Evolutionary conservation across 106 monocot genomes (phyloP), one percentile per base, ranked within the genome.

Genomic region (Vanilla planifolia): DNA sequence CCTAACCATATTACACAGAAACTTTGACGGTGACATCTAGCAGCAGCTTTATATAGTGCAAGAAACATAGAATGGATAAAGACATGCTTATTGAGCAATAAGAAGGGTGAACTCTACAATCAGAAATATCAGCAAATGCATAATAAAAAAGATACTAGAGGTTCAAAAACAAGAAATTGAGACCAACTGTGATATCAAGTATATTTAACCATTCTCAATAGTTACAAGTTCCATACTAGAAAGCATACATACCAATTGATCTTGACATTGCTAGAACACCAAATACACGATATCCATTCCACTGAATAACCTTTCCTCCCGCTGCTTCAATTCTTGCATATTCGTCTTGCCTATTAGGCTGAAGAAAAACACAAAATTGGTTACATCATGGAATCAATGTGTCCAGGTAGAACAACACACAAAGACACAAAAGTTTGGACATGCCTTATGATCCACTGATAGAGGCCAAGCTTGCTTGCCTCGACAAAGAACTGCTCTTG

Each of bases 201-300:
- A 50, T n/a, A 26, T 50, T 50, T 22, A 50, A 30, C n/a, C 32
- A 29, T 15, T 29, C 25, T 26, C 6, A 27, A 51, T 10, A 14
- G 10, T 3, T 33, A 19, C 32, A 33, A n/a, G 4, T 5, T 13
- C 33, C 28, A 0, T 21, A 2, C 35, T 13, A 35, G 19, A 57
- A 35, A 34, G 4, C 21, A 63, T 26, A 71, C 75, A 67, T 78
- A 93, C 92, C 92, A 70, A 93, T 84, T 48, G 92, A 75, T 48
- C 92, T 77, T 48, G 92, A 93, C 92, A 88, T 93, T 30, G 92
- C 92, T 55, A 93, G 84, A 42, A 93, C 79, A 41, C 88, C 92
- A 45, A 73, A 74, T 15, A 93, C 92, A 50, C 92, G 80, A 34
- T 78, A 79, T 15, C 78, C 86, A 64, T 86, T 80, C 92, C 92